Base-by-base conservation (phyloP, 78 protist species). In the Dictyostelium citrinum region DNA sequence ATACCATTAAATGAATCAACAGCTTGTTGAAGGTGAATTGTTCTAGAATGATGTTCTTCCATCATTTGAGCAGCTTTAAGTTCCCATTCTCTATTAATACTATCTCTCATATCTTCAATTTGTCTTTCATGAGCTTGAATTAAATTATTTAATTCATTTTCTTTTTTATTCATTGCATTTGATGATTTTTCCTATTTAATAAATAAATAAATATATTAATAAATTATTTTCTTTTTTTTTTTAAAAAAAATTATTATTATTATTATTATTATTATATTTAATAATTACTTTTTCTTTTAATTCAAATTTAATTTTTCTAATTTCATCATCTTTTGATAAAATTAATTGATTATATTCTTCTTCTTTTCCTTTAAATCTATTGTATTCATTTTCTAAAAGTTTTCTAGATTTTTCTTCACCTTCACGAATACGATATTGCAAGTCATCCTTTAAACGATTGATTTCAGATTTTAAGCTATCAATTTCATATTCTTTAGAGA, bases 81-180 rank as follows among this genome's bases (percentile, higher is more conserved):
- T 64, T 76, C 93, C 93, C 93, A 86, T 67, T 86, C 85, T 86
- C 93, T 86, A 77, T 76, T 78, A 46, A 86, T 43, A 78, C 83
- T 78, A 64, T 86, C 93, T 78, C 93, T 86, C 5, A 86, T 86
- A 77, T 86, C 93, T 78, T 86, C 93, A 1, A 46, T 22, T 78
- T 86, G 93, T 86, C 93, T 86, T 31, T 86, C 84, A 49, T 27
- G 81, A 10, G 85, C 76, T 68, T 86, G 78, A 78, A 86, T 64
- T 24, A 46, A 77, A 46, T 86, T 83, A 12, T 76, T 55, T 67
- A 86, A 78, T 67, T 86, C 85, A 41, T 49, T 45, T 77, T 86
- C 93, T 55, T 74, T 86, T 86, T 78, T 86, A 64, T 6, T 17
- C 45, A n/a, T 46, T 3, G 27, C 84, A 29, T 9, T n/a, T 35